Base-by-base conservation (phyloP, 2,329 filamentous ascomycete species). In the Volutella citrinella region DNA sequence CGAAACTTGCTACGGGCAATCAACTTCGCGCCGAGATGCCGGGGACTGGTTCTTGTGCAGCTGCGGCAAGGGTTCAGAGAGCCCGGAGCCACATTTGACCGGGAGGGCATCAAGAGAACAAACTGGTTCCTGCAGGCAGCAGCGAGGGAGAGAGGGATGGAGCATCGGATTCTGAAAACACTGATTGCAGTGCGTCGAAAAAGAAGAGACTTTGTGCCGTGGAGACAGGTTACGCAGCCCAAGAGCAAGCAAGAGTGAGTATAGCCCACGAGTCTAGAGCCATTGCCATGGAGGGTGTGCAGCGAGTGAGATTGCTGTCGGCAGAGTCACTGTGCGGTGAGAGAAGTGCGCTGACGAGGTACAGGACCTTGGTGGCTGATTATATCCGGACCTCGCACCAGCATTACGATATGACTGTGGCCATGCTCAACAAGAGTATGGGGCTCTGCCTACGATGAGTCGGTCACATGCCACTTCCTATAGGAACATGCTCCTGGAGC, bases 401-500 rank as follows among this genome's bases (percentile, higher is more conserved):
- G 28, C 75, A 83, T 49, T 87, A 85, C 54, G 74, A 87, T 34
- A 76, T 76, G 64, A 87, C 82, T 7, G 56, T 90, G 29, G 71
- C 69, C 13, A 85, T 85, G 82, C 66, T 90, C 34, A 89, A 90
- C 52, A 78, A 82, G 55, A 80, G 72, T 7, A 81, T 89, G 80
- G 75, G 76, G 2, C 55, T 87, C 25, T 84, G 81, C 52, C 56
- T 83, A 38, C 70, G 75, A 38, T 51, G 40, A 52, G 24, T 10
- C 9, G 8, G n/a, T n/a, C n/a, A n/a, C n/a, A n/a, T n/a, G n/a
- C n/a, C n/a, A n/a, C n/a, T n/a, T n/a, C n/a, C n/a, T n/a, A n/a
- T n/a, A n/a, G n/a, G n/a, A n/a, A n/a, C n/a, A n/a, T n/a, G n/a
- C n/a, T n/a, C n/a, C n/a, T n/a, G n/a, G n/a, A n/a, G n/a, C n/a